Percentiles rank a stretch among this genome's conserved stretches.
Evolutionary conservation across 345 rosid genomes (phyloP).

Genomic region (Eucalyptus urophylla): DNA sequence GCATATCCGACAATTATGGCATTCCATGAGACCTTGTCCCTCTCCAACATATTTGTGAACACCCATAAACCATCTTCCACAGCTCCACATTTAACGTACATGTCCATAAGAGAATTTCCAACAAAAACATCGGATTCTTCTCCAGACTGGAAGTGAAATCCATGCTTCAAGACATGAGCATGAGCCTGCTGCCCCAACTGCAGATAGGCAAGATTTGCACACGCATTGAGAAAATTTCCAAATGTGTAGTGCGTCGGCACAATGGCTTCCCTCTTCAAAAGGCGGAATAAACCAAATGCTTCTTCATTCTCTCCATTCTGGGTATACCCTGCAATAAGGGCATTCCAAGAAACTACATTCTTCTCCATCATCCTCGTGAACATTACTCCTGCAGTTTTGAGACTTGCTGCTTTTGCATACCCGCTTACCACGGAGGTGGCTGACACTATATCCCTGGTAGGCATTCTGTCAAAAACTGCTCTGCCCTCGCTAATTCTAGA

Average conservation of each 20-base stretch:
- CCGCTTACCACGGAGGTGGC: conserved; percentile 84
- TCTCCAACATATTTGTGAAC: conserved; percentile 53
- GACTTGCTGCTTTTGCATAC: conserved; percentile 60
- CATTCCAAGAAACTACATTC: conserved; percentile 84
- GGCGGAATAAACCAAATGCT: conserved; percentile 46
- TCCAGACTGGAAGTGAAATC: conserved; percentile 45
- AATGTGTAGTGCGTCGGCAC: conserved; percentile 78
- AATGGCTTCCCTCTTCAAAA: conserved; percentile 60
- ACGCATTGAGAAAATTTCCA: conserved; percentile 76
- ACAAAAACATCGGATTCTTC: conserved; percentile 69
- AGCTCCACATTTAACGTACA: conserved; percentile 91
- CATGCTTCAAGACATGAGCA: conserved; percentile 73
- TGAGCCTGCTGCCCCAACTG: conserved; percentile 76
- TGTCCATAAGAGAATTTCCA: conserved; percentile 80
- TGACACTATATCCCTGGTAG: conserved; percentile 44
- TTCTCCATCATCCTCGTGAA: conserved; percentile 62
- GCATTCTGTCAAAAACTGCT: conserved; percentile 55
- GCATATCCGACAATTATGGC: conserved; percentile 74
- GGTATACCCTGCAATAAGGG: conserved; percentile 85
- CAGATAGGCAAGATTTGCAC: conserved; percentile 76
- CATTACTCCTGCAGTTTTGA: conserved; percentile 53
- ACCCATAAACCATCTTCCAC: conserved; percentile 55
- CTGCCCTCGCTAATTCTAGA: conserved; percentile 46
- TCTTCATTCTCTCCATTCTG: conserved; percentile 82
- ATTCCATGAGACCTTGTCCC: conserved; percentile 83